A percentile compares a stretch with the other conserved stretches of the same genome.
phyloP scores from a whole-genome alignment of 2,329 filamentous ascomycete genomes.

The Lithohypha guttulata region DNA sequence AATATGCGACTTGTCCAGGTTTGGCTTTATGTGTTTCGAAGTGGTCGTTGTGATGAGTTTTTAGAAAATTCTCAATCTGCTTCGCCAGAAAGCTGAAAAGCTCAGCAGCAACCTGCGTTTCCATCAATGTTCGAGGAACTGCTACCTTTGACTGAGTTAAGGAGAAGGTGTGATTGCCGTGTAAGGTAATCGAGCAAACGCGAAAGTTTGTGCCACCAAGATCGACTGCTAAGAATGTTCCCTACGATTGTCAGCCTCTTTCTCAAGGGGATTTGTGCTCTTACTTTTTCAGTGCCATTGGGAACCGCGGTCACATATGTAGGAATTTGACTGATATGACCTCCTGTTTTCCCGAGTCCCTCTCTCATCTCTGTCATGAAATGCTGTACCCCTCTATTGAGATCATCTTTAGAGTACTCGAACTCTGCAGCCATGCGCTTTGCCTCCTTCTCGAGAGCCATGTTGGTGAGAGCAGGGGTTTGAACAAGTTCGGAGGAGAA shows the following conservation, averaged over 20 bases:
- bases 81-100: constrained; percentile 88
- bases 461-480: constrained; percentile 19
- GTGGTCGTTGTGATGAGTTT: constrained; percentile 76
- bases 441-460: constrained; percentile 53
- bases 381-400: constrained; percentile 71
- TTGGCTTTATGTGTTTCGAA: constrained; percentile 61
- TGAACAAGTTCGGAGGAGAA: constrained; percentile 19
- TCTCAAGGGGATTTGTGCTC: constrained; percentile 10
- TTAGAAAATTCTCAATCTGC: constrained; percentile 81
- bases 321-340: constrained; percentile 87
- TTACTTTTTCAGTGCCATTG: constrained; percentile 93
- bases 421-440: constrained; percentile 74
- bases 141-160: constrained; percentile 86
- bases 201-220: constrained; percentile 98
- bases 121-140: constrained; percentile 84
- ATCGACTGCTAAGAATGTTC: constrained; percentile 90
- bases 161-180: constrained; percentile 90
- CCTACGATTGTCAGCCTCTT: constrained; percentile 42
- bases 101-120: constrained; percentile 71
- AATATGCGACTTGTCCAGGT: constrained; percentile 62
- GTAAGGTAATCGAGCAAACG: constrained; percentile 87
- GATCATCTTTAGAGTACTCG: constrained; percentile 65
- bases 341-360: constrained; percentile 65
- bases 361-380: constrained; percentile 83
- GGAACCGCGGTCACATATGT: constrained; percentile 93